A percentile compares a stretch with the other conserved stretches of the same genome.
Evolutionary conservation across 352 stramenopile genomes (phyloP).

Genomic region (Pythium scleroteichum): DNA sequence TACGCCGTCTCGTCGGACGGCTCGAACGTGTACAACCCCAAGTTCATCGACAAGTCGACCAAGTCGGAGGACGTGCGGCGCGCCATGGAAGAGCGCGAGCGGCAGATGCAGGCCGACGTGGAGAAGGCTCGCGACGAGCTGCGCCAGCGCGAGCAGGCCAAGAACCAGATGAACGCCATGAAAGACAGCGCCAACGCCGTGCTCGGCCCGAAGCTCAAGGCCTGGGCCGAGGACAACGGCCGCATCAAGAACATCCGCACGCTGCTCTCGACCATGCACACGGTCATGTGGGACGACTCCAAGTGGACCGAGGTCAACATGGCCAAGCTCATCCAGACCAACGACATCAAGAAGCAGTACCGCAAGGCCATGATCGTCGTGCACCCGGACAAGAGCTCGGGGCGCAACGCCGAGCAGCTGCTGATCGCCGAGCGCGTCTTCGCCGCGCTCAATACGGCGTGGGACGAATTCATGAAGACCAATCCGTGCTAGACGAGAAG

Average conservation of each 20-base stretch:
- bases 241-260: conserved; percentile 90
- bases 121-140: conserved; percentile 76
- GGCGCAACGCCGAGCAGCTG: conserved; percentile 83
- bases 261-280: conserved; percentile 90
- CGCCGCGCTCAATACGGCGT: conserved; percentile 89
- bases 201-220: conserved; percentile 75
- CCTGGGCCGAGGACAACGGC: conserved; percentile 85
- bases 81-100: conserved; percentile 85
- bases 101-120: conserved; percentile 66
- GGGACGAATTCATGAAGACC: conserved; percentile 82
- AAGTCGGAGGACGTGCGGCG: conserved; percentile 75
- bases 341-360: conserved; percentile 91
- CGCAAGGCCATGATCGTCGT: conserved; percentile 93
- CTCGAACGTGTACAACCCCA: conserved; percentile 87
- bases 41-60: conserved; percentile 79
- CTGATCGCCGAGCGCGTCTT: conserved; percentile 92
- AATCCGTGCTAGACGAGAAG: conserved; percentile 43
- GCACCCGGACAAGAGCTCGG: conserved; percentile 89
- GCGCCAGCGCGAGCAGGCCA: conserved; percentile 65
- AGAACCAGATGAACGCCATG: conserved; percentile 53
- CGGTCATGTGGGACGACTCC: conserved; percentile 89
- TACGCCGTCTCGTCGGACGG: conserved; percentile 71
- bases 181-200: conserved; percentile 62
- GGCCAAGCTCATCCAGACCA: conserved; percentile 89
- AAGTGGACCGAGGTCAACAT: conserved; percentile 90